Evolutionary conservation across 352 stramenopile genomes (phyloP), one percentile per base, ranked within the genome.

Genomic region (Aphanomyces invadans): DNA sequence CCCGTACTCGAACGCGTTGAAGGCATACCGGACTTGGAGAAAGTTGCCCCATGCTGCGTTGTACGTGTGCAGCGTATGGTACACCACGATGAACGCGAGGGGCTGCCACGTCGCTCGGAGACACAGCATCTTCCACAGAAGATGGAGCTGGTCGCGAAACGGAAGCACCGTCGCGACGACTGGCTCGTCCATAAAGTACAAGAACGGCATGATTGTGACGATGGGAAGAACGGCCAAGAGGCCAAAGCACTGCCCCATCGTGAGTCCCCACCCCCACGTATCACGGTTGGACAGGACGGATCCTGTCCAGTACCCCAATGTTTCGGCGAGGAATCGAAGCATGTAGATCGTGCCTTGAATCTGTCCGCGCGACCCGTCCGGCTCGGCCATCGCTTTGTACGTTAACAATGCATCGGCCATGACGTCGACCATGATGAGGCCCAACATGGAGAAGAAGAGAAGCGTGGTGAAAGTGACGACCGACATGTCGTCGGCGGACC

Each of bases 1-100:
- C 7, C 82, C 84, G 54, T 92, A 90, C 75, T 90, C 65, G 68
- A 92, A 92, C 15, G 82, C 80, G 52, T 84, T 71, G 48, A 92
- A 92, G 45, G 71, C 38, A 62, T 79, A 92, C 17, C 78, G 78
- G 42, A 87, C 82, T 23, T 80, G 85, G 17, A 92, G 71, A 53
- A 81, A 92, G 69, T 92, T 92, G 19, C 84, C 82, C 84, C 84
- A 92, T 7, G 84, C 73, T 9, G 84, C 75, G 71, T 92, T 90
- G 38, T 90, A 79, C 49, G 89, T 75, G 33, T 90, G 70, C 21
- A 81, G 74, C 4, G 61, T 76, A 55, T 89, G 88, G 33, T 76
- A 79, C 23, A 92, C 46, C 26, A 77, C 77, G 29, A 92, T 71
- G 65, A 88, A 92, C 29, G 74, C 76, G 46, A 92, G 71, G 4